phyloP scores from a whole-genome alignment of 345 rosid species.

The Murraya koenigii region DNA sequence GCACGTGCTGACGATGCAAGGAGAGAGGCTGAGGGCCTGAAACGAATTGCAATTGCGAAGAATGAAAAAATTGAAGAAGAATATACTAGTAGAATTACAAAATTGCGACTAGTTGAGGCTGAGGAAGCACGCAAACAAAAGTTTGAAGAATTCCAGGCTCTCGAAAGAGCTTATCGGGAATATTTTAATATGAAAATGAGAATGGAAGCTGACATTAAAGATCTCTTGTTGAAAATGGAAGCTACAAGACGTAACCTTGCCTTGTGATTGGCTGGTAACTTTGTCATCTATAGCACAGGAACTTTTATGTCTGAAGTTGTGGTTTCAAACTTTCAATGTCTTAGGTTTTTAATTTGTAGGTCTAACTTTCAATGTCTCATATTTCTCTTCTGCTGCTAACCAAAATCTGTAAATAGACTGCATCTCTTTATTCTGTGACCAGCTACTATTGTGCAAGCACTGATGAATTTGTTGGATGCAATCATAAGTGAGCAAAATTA shows the following conservation, averaged over 20 bases:
- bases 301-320: conserved; percentile 7
- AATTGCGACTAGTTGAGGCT: conserved; percentile 56
- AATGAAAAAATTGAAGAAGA: conserved; percentile 80
- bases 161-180: conserved; percentile 75
- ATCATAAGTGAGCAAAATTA: too few species aligned
- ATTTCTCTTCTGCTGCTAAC: background rate
- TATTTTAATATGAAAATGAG: conserved; percentile 77
- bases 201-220: conserved; percentile 91
- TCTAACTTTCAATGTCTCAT: too few species aligned
- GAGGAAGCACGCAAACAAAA: conserved; percentile 67
- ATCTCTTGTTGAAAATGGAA: conserved; percentile 80
- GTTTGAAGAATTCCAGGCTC: conserved; percentile 63
- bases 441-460: background rate
- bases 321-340: background rate
- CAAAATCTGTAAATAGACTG: too few species aligned
- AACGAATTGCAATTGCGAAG: conserved; percentile 68
- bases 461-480: background rate
- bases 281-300: background rate
- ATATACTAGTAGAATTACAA: conserved; percentile 49
- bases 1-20: conserved; percentile 86
- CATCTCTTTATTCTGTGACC: background rate
- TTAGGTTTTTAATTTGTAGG: conserved; percentile 21
- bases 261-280: conserved; percentile 36
- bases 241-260: conserved; percentile 65
- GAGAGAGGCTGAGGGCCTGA: conserved; percentile 86